Conservation (phyloP, 2,329 filamentous ascomycete genomes). For the Juglanconis sp. region DNA sequence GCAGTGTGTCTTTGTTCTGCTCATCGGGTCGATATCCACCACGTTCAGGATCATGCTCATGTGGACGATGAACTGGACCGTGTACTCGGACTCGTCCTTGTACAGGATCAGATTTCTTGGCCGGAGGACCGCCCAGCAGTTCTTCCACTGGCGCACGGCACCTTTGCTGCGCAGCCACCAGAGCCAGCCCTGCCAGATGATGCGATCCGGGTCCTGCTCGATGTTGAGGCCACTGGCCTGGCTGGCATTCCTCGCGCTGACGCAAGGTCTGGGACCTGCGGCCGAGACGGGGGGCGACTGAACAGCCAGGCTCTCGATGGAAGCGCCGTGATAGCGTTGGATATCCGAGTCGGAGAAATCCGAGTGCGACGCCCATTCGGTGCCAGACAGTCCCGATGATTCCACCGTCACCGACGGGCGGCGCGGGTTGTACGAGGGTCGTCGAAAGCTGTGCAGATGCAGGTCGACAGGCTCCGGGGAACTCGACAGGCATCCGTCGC, state of each 20-base stretch:
- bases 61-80: constrained; percentile 76
- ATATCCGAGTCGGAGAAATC: constrained; percentile 76
- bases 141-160: constrained; percentile 89
- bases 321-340: constrained; percentile 46
- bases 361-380: constrained; percentile 74
- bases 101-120: constrained; percentile 84
- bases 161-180: constrained; percentile 79
- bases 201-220: constrained; percentile 73
- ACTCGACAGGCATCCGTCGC: constrained; percentile 50
- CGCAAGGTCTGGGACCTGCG: constrained; percentile 28
- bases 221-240: constrained; percentile 57
- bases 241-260: constrained; percentile 53
- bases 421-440: constrained; percentile 49
- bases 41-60: constrained; percentile 80
- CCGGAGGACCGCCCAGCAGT: constrained; percentile 87
- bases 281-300: constrained; percentile 33
- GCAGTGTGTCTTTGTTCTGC: constrained; percentile 79
- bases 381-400: constrained; percentile 61
- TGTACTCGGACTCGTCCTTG: constrained; percentile 89
- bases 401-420: constrained; percentile 42
- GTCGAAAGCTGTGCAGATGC: constrained; percentile 36
- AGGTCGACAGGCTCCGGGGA: constrained; percentile 58
- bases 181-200: constrained; percentile 92
- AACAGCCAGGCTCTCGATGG: constrained; percentile 47
- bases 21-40: constrained; percentile 87